Evolutionary conservation across 2,329 filamentous ascomycete genomes (phyloP), one percentile per base, ranked within the genome.

Genomic region (Hortaea werneckii): DNA sequence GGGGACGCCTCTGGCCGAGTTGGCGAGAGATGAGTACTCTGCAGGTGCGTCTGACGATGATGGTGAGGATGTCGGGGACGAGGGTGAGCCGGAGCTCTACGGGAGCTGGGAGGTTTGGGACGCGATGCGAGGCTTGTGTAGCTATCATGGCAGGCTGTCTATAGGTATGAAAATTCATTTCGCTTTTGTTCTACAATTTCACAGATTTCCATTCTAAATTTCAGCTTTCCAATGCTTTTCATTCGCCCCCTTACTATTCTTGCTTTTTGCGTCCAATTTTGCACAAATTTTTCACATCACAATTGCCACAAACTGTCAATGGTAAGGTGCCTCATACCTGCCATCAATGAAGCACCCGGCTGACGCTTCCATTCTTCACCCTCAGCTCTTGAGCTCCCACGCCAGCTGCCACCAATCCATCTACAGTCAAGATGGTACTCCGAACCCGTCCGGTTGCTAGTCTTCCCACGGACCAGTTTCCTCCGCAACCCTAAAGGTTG

Each of bases 21-120:
- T 74, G 44, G 56, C 65, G 42, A 50, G 64, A 28, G 50, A 65
- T 7, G 63, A 72, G 35, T 63, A 63, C 27, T 12, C 49, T 12
- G 32, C 43, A 2, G 42, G 37, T 4, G 40, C 8, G 32, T n/a
- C 32, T 35, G 32, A 9, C n/a, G 32, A 35, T n/a, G 32, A 35
- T 9, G 32, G 40, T 12, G 57, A 53, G 37, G 50, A 52, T 13
- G 57, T 55, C 3, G 50, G 54, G 11, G 52, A 58, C 12, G 47
- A 50, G 20, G 44, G 44, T 13, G 46, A 50, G 29, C 47, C 54
- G n/a, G 49, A 82, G 49, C 65, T 85, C 0, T 92, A 87, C 65
- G 82, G 82, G 44, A 76, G 82, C 2, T 98, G 94, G 94, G 89
- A 96, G 66, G 83, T 85, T 1, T 98, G 92, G 92, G 83, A 98